phyloP scores from a whole-genome alignment of 208 protist genomes.

The Acanthamoeba royreba region DNA sequence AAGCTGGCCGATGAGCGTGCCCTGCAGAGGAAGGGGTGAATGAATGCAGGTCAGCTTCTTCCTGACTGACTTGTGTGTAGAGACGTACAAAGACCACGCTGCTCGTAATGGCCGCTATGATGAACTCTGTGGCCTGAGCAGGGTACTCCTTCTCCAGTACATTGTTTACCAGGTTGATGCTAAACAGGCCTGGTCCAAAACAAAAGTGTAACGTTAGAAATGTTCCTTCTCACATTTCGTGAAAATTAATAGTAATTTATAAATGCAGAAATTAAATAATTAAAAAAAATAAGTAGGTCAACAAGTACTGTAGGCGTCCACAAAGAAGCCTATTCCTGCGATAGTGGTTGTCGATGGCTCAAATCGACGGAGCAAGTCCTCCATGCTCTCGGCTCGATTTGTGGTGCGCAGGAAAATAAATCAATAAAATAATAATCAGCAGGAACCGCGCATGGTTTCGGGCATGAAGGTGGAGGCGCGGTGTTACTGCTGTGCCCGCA shows the following conservation, averaged over 20 bases:
- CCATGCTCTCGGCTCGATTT: not conserved
- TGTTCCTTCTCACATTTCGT: not conserved
- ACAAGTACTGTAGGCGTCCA: not conserved
- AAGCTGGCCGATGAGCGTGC: conserved; percentile 65
- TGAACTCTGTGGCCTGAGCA: not conserved
- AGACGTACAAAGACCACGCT: not conserved
- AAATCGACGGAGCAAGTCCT: not conserved
- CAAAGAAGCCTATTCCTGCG: not conserved
- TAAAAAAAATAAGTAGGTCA: no score
- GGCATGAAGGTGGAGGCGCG: no score
- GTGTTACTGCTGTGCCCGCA: no score
- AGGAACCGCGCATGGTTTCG: no score
- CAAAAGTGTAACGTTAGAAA: no score
- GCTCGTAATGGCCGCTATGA: not conserved
- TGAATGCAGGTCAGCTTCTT: no score
- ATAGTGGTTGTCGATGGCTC: not conserved
- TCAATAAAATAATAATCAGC: no score
- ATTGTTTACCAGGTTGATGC: conserved; percentile 8
- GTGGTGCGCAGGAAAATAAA: no score
- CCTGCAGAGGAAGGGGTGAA: not conserved
- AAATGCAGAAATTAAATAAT: no score
- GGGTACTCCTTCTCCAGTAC: not conserved
- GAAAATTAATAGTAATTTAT: not conserved
- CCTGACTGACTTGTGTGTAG: no score
- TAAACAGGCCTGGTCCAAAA: not conserved